These are phyloP conservation scores for Phialophora verrucosa DNA, from an alignment of 2,329 filamentous ascomycete genomes.

Conservation along the genomic window DNA sequence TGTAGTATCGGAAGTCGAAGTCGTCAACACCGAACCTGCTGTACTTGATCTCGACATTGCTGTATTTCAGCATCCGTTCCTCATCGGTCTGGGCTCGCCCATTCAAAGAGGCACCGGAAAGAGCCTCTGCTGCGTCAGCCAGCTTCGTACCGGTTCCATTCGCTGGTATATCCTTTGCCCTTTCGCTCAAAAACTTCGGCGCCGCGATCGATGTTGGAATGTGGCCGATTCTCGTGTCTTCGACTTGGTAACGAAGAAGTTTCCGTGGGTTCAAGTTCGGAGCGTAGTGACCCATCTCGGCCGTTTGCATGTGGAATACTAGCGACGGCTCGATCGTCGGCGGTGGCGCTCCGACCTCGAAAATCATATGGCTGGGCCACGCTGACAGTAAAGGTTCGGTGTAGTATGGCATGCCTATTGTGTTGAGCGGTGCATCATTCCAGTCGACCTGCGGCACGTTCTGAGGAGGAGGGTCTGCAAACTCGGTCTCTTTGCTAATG, in stretches of 20 bases:
- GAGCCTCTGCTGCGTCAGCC: conserved; percentile 66
- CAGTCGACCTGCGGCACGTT: conserved; percentile 68
- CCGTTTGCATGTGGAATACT: conserved; percentile 69
- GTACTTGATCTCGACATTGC: conserved; percentile 96
- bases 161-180: conserved; percentile 69
- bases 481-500: conserved; percentile 76
- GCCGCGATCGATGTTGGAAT: conserved; percentile 68
- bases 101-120: conserved; percentile 73
- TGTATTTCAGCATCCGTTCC: conserved; percentile 86
- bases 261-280: conserved; percentile 70
- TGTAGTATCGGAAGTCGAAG: conserved; percentile 98
- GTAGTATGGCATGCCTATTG: conserved; percentile 91
- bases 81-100: conserved; percentile 67
- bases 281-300: conserved; percentile 78
- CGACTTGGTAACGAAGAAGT: conserved; percentile 78
- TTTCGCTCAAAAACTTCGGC: conserved; percentile 94
- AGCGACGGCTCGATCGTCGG: conserved; percentile 74
- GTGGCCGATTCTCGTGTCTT: conserved; percentile 73
- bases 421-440: conserved; percentile 79
- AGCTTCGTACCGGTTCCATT: conserved; percentile 47
- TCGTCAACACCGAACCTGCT: conserved; percentile 99
- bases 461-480: conserved; percentile 71
- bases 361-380: conserved; percentile 84
- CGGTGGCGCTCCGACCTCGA: conserved; percentile 84
- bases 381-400: conserved; percentile 84